phyloP scores from a whole-genome alignment of 768 basidiomycete species.

The Lentinula detonsa region DNA sequence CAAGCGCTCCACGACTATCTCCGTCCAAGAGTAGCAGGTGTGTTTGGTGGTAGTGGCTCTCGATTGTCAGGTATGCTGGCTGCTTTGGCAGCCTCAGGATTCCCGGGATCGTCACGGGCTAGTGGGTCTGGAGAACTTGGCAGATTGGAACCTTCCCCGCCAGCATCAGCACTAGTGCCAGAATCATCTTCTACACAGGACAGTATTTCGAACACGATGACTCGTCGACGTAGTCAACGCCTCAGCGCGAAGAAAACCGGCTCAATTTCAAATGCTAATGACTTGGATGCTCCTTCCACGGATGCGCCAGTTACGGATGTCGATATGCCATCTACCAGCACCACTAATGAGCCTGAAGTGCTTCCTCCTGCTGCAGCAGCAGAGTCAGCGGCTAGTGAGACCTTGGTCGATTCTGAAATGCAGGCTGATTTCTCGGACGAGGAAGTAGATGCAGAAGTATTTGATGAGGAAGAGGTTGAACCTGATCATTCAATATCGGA shows the following conservation, averaged over 20 bases:
- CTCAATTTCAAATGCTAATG: background rate
- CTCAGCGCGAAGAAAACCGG: constrained; percentile 62
- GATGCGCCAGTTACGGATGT: constrained; percentile 7
- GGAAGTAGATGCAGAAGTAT: constrained; percentile 82
- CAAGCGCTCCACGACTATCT: constrained; percentile 96
- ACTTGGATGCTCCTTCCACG: background rate
- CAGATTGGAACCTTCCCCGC: constrained; percentile 20
- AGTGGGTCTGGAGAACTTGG: constrained; percentile 22
- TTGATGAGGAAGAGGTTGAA: constrained; percentile 76
- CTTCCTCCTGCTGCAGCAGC: constrained; percentile 21
- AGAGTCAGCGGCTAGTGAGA: constrained; percentile 48
- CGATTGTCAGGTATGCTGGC: constrained; percentile 87
- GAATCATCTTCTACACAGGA: constrained; percentile 15
- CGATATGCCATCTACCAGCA: background rate
- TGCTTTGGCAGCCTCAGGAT: constrained; percentile 75
- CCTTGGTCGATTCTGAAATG: constrained; percentile 57
- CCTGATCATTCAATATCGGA: constrained; percentile 65
- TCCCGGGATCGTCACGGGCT: constrained; percentile 38
- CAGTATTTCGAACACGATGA: constrained; percentile 33
- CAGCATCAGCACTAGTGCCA: constrained; percentile 21
- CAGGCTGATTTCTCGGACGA: constrained; percentile 80
- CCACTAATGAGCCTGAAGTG: constrained; percentile 17
- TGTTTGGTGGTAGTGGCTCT: constrained; percentile 51
- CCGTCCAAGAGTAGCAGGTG: constrained; percentile 79
- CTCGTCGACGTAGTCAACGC: constrained; percentile 75